Base-by-base conservation (phyloP, 352 stramenopile species). In the Pythium oligandrum region DNA sequence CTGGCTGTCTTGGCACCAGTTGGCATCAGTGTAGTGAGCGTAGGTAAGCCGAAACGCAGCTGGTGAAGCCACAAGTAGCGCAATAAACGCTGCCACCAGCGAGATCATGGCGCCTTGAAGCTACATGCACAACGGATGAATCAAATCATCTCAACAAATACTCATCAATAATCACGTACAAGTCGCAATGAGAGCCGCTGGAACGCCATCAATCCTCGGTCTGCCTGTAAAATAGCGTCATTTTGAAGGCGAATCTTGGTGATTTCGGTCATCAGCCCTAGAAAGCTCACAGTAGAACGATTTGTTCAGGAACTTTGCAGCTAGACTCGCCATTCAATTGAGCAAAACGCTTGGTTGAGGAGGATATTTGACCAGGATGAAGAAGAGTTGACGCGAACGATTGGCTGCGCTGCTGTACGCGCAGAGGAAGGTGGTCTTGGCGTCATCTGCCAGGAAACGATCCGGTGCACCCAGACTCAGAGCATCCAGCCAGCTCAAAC, bases 281-380 rank as follows among this genome's bases (percentile, higher is more conserved):
- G 59, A 40, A 85, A 58, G 40, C 70, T 71, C 17, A 71, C 47
- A 83, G 76, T 90, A 43, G 40, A 60, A 45, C 4, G n/a, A 1
- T 17, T 8, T 11, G 57, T 55, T 60, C 43, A 68, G 47, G 54
- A 38, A 26, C 38, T 33, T 7, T 30, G 3, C 45, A 1, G 6
- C 3, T 44, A 9, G 5, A 39, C 0, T 17, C 17, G 17, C 9
- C 8, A 33, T 31, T 31, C 6, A 43, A 2, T 38, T 26, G 17
- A 26, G 17, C 17, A 26, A 26, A 26, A 26, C 17, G 17, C 17
- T 26, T 26, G 17, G 17, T 26, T 26, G 17, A 26, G 17, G 64
- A 84, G 75, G 79, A 90, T 90, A 90, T 90, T 88, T 86, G 64
- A 85, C 70, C 6, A 86, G 56, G 49, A 88, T 40, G 66, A 88